Base-by-base conservation (phyloP, 495 filamentous ascomycete genomes). In the Daldinia decipiens region DNA sequence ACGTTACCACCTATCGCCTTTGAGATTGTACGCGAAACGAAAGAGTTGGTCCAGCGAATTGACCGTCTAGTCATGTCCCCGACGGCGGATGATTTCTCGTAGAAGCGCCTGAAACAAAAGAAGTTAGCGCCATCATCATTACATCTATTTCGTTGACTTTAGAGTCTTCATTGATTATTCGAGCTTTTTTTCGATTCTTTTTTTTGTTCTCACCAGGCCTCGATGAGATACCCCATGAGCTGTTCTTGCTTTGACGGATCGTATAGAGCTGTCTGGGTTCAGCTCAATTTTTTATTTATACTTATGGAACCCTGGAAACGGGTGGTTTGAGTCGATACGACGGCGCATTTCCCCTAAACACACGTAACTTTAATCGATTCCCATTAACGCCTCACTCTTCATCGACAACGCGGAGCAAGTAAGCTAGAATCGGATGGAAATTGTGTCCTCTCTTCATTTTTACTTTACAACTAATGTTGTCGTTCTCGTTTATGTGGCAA, bases 1-100 rank as follows among this genome's bases (percentile, higher is more conserved):
- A 90, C 85, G 52, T 81, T 94, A 50, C 91, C 93, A 17, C 93
- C 93, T 8, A 88, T 96, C 68, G 93, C 93, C 17, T 97, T 97
- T 78, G 92, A 93, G 81, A 90, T 95, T 74, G 93, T 92, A 2
- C 84, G 91, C 43, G 90, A 92, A 78, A 93, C 91, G 63, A 96
- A 93, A 75, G 91, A 93, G 74, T 81, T 93, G 56, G 88, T 86
- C 9, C 76, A 82, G 54, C 76, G 76, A 6, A 78, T 84, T 8
- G 81, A 85, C 57, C 76, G 75, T 59, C 56, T 84, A 32, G 75
- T 76, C 43, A 72, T 79, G 62, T 77, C 72, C 19, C 75, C 78
- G 29, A 78, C 70, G 21, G 81, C 74, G 29, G 82, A 83, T 27
- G 82, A 84, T 53, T 84, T 84, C 60, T 77, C 75, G 21, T 77